Conservation (phyloP, 139 green algal genomes). For the Micractinium conductrix region DNA sequence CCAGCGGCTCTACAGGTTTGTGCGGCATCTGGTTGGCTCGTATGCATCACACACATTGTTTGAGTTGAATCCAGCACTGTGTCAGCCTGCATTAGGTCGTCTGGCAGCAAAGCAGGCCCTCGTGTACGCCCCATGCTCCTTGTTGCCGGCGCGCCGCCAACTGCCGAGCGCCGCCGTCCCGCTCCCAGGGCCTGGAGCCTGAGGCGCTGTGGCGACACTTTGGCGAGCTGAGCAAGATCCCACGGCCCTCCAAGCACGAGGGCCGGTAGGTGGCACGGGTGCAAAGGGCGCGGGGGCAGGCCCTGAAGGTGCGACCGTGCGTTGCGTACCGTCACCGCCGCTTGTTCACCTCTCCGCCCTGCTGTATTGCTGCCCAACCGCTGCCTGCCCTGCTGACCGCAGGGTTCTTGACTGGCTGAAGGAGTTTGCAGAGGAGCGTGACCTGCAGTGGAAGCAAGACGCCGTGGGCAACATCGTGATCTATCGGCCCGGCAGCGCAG, state of each 20-base stretch:
- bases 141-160: too few species aligned
- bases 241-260: conserved; percentile 72
- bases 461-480: conserved; percentile 79
- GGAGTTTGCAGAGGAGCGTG: conserved; percentile 62
- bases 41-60: too few species aligned
- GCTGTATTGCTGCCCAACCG: not conserved
- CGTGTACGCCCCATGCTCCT: too few species aligned
- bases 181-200: conserved; percentile 50
- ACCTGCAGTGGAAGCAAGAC: conserved; percentile 66
- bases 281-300: too few species aligned
- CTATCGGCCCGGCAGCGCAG: conserved; percentile 56
- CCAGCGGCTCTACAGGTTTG: conserved; percentile 9
- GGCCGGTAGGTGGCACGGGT: conserved; percentile 33
- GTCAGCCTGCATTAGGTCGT: too few species aligned
- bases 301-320: not conserved
- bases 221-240: conserved; percentile 53
- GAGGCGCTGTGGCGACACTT: conserved; percentile 54
- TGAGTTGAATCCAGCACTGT: too few species aligned
- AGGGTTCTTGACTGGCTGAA: conserved; percentile 74
- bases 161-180: too few species aligned
- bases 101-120: too few species aligned
- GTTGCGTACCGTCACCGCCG: not conserved
- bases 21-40: too few species aligned
- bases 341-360: not conserved
- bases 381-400: not conserved